phyloP scores from a whole-genome alignment of 352 stramenopile genomes.

The Globisporangium abappressorium region DNA sequence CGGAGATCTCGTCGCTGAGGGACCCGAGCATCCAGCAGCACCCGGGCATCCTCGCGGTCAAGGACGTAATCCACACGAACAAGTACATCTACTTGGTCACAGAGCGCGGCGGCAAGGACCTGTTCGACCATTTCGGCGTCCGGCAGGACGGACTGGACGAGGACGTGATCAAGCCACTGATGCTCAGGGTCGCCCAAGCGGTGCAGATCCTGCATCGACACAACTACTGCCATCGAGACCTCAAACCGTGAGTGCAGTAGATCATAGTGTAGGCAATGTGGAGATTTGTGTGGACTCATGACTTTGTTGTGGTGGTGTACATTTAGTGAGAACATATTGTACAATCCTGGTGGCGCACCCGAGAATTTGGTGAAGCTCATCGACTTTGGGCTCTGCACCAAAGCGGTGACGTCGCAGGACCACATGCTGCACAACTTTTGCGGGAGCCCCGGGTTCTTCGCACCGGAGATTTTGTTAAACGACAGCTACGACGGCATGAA shows the following conservation, averaged over 20 bases:
- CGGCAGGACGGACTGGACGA: conserved; percentile 47
- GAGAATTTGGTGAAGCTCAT: conserved; percentile 63
- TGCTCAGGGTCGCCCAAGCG: conserved; percentile 45
- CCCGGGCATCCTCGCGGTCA: conserved; percentile 55
- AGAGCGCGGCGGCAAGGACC: conserved; percentile 73
- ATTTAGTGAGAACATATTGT: conserved; percentile 71
- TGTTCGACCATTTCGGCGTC: conserved; percentile 80
- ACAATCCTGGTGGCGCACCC: conserved; percentile 23
- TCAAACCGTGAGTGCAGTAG: conserved; percentile 54
- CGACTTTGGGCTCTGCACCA: conserved; percentile 80
- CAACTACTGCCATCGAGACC: conserved; percentile 74
- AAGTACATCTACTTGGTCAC: conserved; percentile 84
- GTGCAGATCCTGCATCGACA: conserved; percentile 57
- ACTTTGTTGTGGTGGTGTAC: background rate
- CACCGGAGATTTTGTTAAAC: conserved; percentile 69
- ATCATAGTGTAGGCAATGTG: background rate
- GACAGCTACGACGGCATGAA: conserved; percentile 69
- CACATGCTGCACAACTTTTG: conserved; percentile 67
- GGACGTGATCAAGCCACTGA: conserved; percentile 34
- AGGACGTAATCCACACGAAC: conserved; percentile 77
- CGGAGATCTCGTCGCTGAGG: conserved; percentile 75
- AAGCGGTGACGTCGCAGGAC: conserved; percentile 30
- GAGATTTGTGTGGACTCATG: background rate
- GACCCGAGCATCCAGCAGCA: conserved; percentile 52
- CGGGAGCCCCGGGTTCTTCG: conserved; percentile 82